Percentiles rank a stretch among this genome's conserved stretches.
These are phyloP conservation scores for Fraxinus xanthoxyloides DNA, from an alignment of 305 asterid genomes.

Conservation along the genomic window DNA sequence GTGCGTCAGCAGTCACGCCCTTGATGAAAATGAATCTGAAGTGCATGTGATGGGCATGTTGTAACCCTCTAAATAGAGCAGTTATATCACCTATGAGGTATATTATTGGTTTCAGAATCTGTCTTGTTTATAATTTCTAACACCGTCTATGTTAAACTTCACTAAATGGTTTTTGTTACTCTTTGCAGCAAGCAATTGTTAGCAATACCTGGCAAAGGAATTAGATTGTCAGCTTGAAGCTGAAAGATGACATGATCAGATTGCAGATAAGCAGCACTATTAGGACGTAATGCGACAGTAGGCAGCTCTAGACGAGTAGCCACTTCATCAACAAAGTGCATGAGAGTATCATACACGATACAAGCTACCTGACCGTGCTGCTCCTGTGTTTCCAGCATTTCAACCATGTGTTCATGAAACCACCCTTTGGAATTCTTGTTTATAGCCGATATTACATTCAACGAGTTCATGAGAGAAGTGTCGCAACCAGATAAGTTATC, in stretches of 20 bases:
- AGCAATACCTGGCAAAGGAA: constrained; percentile 38
- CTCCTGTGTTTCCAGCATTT: constrained; percentile 11
- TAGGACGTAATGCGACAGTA: constrained; percentile 33
- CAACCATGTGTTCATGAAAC: constrained; percentile 24
- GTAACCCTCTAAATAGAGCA: neutral
- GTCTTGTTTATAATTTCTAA: neutral
- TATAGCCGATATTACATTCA: constrained; percentile 9
- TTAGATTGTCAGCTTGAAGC: constrained; percentile 1
- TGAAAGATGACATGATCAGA: constrained; percentile 16
- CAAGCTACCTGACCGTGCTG: constrained; percentile 16
- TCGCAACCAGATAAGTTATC: constrained; percentile 17
- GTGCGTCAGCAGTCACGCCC: neutral
- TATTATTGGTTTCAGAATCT: neutral
- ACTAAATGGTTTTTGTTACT: constrained; percentile 5
- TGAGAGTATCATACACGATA: constrained; percentile 31
- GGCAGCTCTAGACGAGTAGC: constrained; percentile 31
- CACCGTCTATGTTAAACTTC: constrained; percentile 14
- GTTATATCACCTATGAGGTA: neutral
- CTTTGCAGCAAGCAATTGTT: neutral
- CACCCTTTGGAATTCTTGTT: constrained; percentile 26
- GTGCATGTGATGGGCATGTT: neutral
- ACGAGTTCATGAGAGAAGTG: neutral
- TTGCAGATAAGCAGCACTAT: constrained; percentile 24
- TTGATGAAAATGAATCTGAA: neutral
- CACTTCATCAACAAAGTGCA: constrained; percentile 37